phyloP scores from a whole-genome alignment of 176 grass and related monocot species.

The Musa beccarii region DNA sequence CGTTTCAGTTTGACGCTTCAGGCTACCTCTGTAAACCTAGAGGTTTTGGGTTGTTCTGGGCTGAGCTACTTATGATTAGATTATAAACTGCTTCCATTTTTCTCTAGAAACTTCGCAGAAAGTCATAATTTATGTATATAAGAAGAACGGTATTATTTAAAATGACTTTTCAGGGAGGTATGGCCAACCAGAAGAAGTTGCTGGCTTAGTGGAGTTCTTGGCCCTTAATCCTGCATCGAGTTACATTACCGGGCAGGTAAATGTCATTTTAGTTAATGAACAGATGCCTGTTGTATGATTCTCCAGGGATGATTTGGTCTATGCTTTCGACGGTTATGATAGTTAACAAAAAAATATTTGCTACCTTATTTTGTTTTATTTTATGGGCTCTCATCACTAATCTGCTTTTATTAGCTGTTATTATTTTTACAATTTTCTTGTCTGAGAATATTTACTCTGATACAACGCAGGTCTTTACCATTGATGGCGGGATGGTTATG shows the following conservation, averaged over 20 bases:
- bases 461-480: slow-evolving; percentile 48
- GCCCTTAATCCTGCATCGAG: slow-evolving; percentile 47
- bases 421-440: neutral
- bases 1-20: neutral
- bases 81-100: too few relatives aligned
- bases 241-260: slow-evolving; percentile 78
- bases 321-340: neutral
- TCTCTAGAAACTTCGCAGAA: neutral
- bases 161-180: slow-evolving; percentile 53
- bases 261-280: neutral
- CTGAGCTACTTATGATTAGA: neutral
- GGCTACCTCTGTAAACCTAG: neutral
- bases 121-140: neutral
- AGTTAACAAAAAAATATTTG: neutral
- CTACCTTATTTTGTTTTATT: neutral
- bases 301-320: neutral
- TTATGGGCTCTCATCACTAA: neutral
- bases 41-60: neutral
- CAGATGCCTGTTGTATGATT: neutral
- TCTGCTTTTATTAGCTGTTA: neutral
- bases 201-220: slow-evolving; percentile 63
- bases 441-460: slow-evolving; percentile 1
- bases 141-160: neutral
- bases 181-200: slow-evolving; percentile 76
- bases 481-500: slow-evolving; percentile 83